Evolutionary conservation across 768 basidiomycete species (phyloP).

Genomic region (Mycena rebaudengoi): DNA sequence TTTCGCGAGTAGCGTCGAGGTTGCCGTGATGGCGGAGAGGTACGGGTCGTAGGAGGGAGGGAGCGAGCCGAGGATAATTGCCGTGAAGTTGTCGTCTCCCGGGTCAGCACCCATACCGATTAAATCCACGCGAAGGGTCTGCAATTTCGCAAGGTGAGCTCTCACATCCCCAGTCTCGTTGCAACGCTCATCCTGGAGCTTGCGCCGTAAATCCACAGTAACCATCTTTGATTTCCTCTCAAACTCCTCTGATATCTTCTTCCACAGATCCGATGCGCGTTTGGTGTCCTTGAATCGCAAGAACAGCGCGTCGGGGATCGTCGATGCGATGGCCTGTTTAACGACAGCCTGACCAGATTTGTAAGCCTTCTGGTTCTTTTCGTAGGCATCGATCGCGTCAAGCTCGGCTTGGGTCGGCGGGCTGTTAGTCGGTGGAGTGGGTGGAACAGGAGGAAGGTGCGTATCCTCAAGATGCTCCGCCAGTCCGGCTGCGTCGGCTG

Average conservation of each 20-base stretch:
- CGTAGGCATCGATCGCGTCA: neutral
- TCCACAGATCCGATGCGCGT: slow-evolving; percentile 25
- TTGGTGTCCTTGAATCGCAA: slow-evolving; percentile 18
- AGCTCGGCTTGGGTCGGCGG: neutral
- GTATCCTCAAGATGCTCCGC: neutral
- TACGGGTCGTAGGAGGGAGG: slow-evolving; percentile 32
- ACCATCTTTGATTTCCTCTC: slow-evolving; percentile 32
- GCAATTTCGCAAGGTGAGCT: slow-evolving; percentile 28
- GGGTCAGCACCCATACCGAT: slow-evolving; percentile 30
- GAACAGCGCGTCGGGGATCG: slow-evolving; percentile 30
- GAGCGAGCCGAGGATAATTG: slow-evolving; percentile 35
- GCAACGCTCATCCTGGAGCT: slow-evolving; percentile 32
- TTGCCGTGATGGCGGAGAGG: slow-evolving; percentile 29
- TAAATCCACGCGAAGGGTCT: slow-evolving; percentile 19
- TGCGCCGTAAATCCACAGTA: slow-evolving; percentile 30
- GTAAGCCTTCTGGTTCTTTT: slow-evolving; percentile 16
- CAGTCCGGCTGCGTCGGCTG: slow-evolving; percentile 18
- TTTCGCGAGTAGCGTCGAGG: slow-evolving; percentile 13
- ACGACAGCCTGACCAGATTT: slow-evolving; percentile 26
- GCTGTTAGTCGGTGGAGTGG: neutral
- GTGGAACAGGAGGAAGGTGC: neutral
- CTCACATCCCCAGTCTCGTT: slow-evolving; percentile 31
- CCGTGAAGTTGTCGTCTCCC: slow-evolving; percentile 27
- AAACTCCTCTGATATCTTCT: slow-evolving; percentile 22
- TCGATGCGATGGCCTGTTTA: slow-evolving; percentile 28